phyloP scores from a whole-genome alignment of 1,139 yeast genomes.

The Hyphopichia burtonii region DNA sequence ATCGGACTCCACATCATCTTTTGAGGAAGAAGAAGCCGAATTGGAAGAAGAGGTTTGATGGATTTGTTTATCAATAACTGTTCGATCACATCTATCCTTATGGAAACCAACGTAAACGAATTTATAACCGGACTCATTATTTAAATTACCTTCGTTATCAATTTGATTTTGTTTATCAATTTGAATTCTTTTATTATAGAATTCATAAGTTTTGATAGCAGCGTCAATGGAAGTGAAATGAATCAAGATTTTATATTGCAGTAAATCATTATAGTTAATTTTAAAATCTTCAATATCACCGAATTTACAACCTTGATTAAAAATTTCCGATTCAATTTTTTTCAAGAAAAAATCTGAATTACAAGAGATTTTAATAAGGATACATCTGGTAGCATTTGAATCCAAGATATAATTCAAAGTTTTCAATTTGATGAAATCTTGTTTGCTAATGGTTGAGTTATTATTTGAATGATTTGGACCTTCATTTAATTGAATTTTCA shows the following conservation, averaged over 20 bases:
- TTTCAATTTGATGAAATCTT: slow-evolving; percentile 41
- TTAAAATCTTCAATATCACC: slow-evolving; percentile 38
- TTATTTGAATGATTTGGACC: slow-evolving; percentile 2
- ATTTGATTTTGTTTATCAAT: slow-evolving; percentile 20
- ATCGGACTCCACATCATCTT: slow-evolving; percentile 9
- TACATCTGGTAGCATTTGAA: slow-evolving; percentile 39
- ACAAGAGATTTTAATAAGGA: slow-evolving; percentile 18
- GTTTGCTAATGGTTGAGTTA: slow-evolving; percentile 14
- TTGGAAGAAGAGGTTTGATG: not conserved
- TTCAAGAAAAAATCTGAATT: slow-evolving; percentile 3
- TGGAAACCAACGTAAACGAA: slow-evolving; percentile 19
- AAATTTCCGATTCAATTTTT: slow-evolving; percentile 15
- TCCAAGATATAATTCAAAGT: slow-evolving; percentile 44
- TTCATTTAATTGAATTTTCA: slow-evolving; percentile 35
- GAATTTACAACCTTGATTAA: slow-evolving; percentile 25
- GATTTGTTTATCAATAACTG: slow-evolving; percentile 12
- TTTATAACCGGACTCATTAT: not conserved
- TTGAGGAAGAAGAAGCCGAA: not conserved
- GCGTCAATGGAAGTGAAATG: slow-evolving; percentile 45
- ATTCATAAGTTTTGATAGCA: slow-evolving; percentile 39
- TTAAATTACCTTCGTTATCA: slow-evolving; percentile 12
- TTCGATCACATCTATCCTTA: slow-evolving; percentile 39
- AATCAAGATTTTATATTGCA: slow-evolving; percentile 15
- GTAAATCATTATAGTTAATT: slow-evolving; percentile 6
- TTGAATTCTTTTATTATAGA: slow-evolving; percentile 24